A percentile compares a stretch with the other conserved stretches of the same genome.
Evolutionary conservation across 169 alveolate genomes (phyloP).

Genomic region (Toxoplasma gondii): DNA sequence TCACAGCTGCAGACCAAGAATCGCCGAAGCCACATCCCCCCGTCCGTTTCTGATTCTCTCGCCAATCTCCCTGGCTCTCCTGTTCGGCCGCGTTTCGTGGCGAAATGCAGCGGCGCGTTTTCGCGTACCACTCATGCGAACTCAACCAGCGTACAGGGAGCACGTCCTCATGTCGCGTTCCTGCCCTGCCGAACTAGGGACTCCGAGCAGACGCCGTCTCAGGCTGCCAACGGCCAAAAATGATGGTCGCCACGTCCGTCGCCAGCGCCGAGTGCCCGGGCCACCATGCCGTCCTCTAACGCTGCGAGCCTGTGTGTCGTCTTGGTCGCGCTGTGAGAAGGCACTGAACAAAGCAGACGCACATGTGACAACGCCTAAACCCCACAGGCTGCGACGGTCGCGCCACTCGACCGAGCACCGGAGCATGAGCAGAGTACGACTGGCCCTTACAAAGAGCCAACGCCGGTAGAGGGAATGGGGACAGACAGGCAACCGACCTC

Average conservation of each 20-base stretch:
- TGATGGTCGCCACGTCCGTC: neutral
- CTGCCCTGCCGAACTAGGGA: neutral
- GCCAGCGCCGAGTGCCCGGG: neutral
- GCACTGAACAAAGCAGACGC: too few species aligned
- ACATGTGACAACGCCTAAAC: too few species aligned
- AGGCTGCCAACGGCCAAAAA: neutral
- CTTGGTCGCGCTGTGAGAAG: too few species aligned
- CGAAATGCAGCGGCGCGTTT: neutral
- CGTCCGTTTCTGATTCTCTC: conserved; percentile 38
- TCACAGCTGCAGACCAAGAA: neutral
- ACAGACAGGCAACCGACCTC: too few species aligned
- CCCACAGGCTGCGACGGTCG: too few species aligned
- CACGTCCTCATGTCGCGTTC: conserved; percentile 2
- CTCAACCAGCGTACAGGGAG: neutral
- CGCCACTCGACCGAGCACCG: too few species aligned
- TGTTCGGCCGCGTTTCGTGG: conserved; percentile 10
- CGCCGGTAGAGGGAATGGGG: too few species aligned
- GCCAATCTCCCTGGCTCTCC: neutral
- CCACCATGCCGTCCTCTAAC: neutral
- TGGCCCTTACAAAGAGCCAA: too few species aligned
- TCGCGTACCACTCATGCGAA: neutral
- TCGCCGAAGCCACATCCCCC: neutral
- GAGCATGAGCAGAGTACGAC: too few species aligned
- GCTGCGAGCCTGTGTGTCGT: too few species aligned
- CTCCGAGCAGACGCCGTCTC: neutral